Evolutionary conservation across 2,329 filamentous ascomycete genomes (phyloP), one percentile per base, ranked within the genome.

Genomic region (Penicillium sp.): DNA sequence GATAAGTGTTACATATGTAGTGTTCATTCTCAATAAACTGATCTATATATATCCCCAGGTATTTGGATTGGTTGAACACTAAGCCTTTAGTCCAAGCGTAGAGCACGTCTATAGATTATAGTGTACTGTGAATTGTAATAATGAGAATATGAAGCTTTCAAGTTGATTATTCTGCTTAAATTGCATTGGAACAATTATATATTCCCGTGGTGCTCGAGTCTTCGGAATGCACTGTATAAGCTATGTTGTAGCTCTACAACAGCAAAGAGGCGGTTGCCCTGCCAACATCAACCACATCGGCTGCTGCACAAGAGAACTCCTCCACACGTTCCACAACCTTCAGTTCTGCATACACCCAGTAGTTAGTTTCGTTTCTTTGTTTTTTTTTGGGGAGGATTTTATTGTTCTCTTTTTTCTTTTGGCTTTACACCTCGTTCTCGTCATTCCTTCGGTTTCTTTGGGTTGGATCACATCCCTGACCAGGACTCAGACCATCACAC

Each of bases 231-330:
- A 40, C 14, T 20, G 9, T 9, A 48, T n/a, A 49, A 40, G 29
- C 8, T 26, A 26, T 14, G 40, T 45, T 29, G 50, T 22, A 26
- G 16, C n/a, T n/a, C n/a, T n/a, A n/a, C n/a, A n/a, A n/a, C n/a
- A 34, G 35, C 38, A 22, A 37, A 26, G 44, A 44, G 11, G 40
- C 13, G 47, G 63, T 61, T 63, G 63, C 61, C 64, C 58, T 61
- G 64, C 53, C 72, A 59, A 63, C 61, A 54, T 5, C 11, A 54
- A 46, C 52, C 53, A 57, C 60, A 50, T 26, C 45, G 32, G 39
- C 22, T 38, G 50, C 32, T 37, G 26, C 50, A 58, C 57, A 56
- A 50, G 49, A 55, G 58, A 62, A 59, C 61, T 55, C 57, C 55
- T 61, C 56, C 56, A 59, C 62, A 57, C 49, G 44, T 57, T 44